Percentiles rank a stretch among this genome's conserved stretches.
Evolutionary conservation across 192 early-diverging fungal genomes (phyloP).

Genomic region (Backusella mclennaniae): DNA sequence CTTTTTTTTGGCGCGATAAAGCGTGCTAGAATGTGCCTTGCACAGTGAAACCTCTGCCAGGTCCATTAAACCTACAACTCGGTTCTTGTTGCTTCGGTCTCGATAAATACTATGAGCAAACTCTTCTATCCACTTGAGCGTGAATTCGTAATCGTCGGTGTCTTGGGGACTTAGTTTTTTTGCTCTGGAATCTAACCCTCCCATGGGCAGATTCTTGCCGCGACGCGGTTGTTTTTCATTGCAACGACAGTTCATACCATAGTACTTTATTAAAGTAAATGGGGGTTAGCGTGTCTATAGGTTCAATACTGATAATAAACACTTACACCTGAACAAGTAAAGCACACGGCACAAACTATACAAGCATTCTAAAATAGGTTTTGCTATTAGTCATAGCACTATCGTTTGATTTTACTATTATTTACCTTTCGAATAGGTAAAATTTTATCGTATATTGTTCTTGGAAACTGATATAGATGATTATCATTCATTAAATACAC

Average conservation of each 20-base stretch:
- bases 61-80: slow-evolving; percentile 15
- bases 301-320: background rate
- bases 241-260: slow-evolving; percentile 32
- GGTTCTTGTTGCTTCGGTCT: slow-evolving; percentile 16
- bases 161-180: slow-evolving; percentile 32
- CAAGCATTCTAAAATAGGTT: slow-evolving; percentile 31
- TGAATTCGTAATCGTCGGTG: slow-evolving; percentile 38
- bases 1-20: slow-evolving; percentile 40
- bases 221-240: slow-evolving; percentile 39
- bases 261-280: slow-evolving; percentile 15
- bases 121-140: slow-evolving; percentile 32
- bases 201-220: slow-evolving; percentile 37
- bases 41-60: slow-evolving; percentile 37
- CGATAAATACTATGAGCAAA: slow-evolving; percentile 30
- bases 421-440: background rate
- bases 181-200: slow-evolving; percentile 36
- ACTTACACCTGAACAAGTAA: slow-evolving; percentile 34
- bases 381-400: background rate
- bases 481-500: slow-evolving; percentile 10
- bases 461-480: slow-evolving; percentile 13
- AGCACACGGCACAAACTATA: slow-evolving; percentile 36
- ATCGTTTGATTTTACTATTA: too few relatives aligned
- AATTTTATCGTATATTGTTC: slow-evolving; percentile 4
- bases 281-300: background rate
- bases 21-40: slow-evolving; percentile 39